A percentile compares a stretch with the other conserved stretches of the same genome.
Conservation (phyloP, 495 filamentous ascomycete species). For the Neurospora terricola region DNA sequence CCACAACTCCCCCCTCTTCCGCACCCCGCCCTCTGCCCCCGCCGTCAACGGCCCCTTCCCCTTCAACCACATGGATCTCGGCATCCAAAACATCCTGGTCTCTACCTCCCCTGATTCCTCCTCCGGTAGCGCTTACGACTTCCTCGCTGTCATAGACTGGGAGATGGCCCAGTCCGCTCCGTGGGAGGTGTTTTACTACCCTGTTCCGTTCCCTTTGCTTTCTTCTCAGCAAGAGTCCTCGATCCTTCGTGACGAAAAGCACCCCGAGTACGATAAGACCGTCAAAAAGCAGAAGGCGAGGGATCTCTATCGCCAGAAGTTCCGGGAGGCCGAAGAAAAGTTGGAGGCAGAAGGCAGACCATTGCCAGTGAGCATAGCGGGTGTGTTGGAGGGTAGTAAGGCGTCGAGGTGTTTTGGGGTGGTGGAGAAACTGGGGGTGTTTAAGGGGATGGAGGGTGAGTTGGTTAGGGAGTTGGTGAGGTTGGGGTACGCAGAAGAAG, state of each 20-base stretch:
- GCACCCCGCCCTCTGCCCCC: background rate
- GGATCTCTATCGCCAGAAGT: background rate
- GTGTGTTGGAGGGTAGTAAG: background rate
- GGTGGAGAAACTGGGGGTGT: background rate
- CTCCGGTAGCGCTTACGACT: conserved; percentile 11
- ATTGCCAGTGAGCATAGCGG: background rate
- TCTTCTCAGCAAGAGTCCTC: background rate
- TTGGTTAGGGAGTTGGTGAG: background rate
- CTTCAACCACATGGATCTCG: conserved; percentile 24
- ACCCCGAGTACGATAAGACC: background rate
- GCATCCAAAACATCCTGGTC: conserved; percentile 22
- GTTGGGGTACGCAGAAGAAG: background rate
- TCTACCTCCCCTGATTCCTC: background rate
- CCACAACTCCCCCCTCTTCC: background rate
- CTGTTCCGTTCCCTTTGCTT: conserved; percentile 21
- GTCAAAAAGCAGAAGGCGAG: background rate
- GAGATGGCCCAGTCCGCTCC: conserved; percentile 18
- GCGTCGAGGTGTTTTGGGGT: background rate
- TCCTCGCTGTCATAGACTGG: conserved; percentile 25
- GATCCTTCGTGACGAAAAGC: background rate
- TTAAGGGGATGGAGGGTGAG: background rate
- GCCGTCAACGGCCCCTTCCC: conserved; percentile 7
- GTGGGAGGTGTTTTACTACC: conserved; percentile 19
- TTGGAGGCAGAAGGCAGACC: background rate
- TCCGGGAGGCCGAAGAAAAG: background rate